Base-by-base conservation (phyloP, 2,329 filamentous ascomycete species). In the Talaromyces sp. region DNA sequence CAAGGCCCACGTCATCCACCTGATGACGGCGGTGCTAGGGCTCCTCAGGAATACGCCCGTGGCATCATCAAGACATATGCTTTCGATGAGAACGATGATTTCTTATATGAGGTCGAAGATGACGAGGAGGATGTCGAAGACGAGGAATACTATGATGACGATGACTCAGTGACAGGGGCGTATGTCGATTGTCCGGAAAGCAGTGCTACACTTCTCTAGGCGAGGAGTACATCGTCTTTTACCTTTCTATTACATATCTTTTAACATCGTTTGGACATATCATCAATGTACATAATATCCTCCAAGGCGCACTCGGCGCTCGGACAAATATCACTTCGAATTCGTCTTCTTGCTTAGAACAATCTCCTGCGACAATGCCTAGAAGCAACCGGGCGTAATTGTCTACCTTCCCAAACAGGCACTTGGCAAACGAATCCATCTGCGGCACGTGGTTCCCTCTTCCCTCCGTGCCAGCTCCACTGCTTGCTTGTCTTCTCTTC, bases 21-120 rank as follows among this genome's bases (percentile, higher is more conserved):
- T 25, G 1, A 28, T 57, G 5, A 5, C 14, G 31, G 31, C 12
- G 12, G 57, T 35, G 39, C 31, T 44, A 37, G 42, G 3, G 14
- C 25, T 8, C 18, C 25, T 16, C 48, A 37, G 12, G 59, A n/a
- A 55, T 55, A 33, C 31, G 25, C 59, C 2, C 59, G 59, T 1
- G 59, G 35, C 7, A 44, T 55, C 18, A 44, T 61, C 18, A 61
- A 61, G 44, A 28, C 58, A 7, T 55, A 63, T 40, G 62, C 62
- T 42, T 58, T 63, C 42, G 48, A 61, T 16, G 59, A 55, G 33
- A 42, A 57, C n/a, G 52, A 60, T 40, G 52, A 60, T 40, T 60
- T 60, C n/a, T 7, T 60, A 18, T 56, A 46, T 12, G 50, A 57
- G 12, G 42, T 60, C 40, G 48, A 63, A 40, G 39, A 21, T 16